A percentile compares a stretch with the other conserved stretches of the same genome.
phyloP scores from a whole-genome alignment of 1,139 yeast genomes.

The Groenewaldozyma sp. region DNA sequence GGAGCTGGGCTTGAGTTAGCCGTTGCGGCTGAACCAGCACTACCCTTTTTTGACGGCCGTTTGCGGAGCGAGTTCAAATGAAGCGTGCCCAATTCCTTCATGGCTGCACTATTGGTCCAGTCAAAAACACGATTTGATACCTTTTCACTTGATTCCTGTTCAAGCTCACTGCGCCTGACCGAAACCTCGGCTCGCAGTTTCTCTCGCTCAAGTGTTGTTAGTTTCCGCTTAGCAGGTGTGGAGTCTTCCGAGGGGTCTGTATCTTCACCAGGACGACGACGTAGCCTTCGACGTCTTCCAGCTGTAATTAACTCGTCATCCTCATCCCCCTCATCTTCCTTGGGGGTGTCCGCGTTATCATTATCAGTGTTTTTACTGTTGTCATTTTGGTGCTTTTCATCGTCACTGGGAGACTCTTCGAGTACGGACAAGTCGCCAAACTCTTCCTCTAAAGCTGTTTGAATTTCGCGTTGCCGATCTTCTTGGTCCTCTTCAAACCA shows the following conservation, averaged over 20 bases:
- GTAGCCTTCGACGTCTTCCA: not conserved
- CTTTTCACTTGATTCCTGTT: slow-evolving; percentile 11
- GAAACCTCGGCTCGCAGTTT: not conserved
- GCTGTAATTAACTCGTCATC: slow-evolving; percentile 21
- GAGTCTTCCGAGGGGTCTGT: too few species aligned
- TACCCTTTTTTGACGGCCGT: slow-evolving; percentile 10
- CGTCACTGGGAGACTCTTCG: slow-evolving; percentile 9
- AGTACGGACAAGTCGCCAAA: slow-evolving; percentile 10
- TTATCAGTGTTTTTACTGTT: not conserved
- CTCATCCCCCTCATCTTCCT: slow-evolving; percentile 5
- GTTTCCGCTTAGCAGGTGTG: not conserved
- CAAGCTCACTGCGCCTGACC: slow-evolving; percentile 18
- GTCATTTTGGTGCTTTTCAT: slow-evolving; percentile 18
- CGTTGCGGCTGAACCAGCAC: not conserved
- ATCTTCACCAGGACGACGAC: not conserved
- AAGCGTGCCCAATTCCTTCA: slow-evolving; percentile 19
- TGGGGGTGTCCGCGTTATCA: too few species aligned
- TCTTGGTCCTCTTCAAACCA: slow-evolving; percentile 32
- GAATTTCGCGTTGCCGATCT: slow-evolving; percentile 17
- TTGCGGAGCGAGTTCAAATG: slow-evolving; percentile 19
- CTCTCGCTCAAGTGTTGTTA: not conserved
- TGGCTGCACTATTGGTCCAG: slow-evolving; percentile 25
- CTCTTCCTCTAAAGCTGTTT: slow-evolving; percentile 16
- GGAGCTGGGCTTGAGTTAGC: slow-evolving; percentile 2
- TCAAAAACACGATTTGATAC: slow-evolving; percentile 18